phyloP scores from a whole-genome alignment of 495 filamentous ascomycete genomes.

The Neurospora tetraspora region DNA sequence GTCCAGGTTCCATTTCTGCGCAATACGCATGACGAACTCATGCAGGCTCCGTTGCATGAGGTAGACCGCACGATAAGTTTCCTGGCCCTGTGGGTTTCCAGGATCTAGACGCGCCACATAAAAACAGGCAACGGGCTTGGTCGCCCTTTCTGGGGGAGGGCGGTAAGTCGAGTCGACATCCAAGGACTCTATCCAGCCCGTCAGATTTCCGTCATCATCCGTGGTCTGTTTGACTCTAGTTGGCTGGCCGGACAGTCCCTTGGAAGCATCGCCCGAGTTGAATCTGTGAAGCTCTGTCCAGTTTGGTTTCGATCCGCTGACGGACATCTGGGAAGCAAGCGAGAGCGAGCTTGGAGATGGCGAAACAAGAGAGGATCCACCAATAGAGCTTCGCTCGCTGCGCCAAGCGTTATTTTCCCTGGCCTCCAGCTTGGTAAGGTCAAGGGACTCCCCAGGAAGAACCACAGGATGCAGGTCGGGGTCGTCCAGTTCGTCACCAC shows the following conservation, averaged over 20 bases:
- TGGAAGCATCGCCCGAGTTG: slow-evolving; percentile 21
- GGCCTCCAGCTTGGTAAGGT: slow-evolving; percentile 47
- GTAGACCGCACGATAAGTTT: slow-evolving; percentile 81
- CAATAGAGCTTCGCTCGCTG: slow-evolving; percentile 44
- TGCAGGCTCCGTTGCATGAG: slow-evolving; percentile 61
- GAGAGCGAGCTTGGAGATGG: slow-evolving; percentile 59
- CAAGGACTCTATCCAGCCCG: slow-evolving; percentile 83
- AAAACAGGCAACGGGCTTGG: slow-evolving; percentile 77
- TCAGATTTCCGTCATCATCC: slow-evolving; percentile 45
- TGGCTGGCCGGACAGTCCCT: slow-evolving; percentile 40
- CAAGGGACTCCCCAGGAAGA: slow-evolving; percentile 56
- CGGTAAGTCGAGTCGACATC: slow-evolving; percentile 80
- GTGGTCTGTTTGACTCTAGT: slow-evolving; percentile 32
- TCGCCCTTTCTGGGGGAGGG: slow-evolving; percentile 59
- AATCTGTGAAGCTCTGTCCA: slow-evolving; percentile 41
- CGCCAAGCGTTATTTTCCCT: slow-evolving; percentile 45
- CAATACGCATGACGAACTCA: slow-evolving; percentile 61
- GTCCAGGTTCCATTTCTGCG: slow-evolving; percentile 71
- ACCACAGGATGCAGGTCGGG: slow-evolving; percentile 78
- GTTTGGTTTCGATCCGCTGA: slow-evolving; percentile 28
- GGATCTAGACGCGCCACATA: slow-evolving; percentile 59
- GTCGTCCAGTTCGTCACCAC: slow-evolving; percentile 77
- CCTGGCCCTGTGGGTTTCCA: slow-evolving; percentile 41
- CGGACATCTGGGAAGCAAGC: slow-evolving; percentile 41
- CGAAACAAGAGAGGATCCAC: slow-evolving; percentile 55